Conservation (phyloP, 2,329 filamentous ascomycete genomes). For the Venturia asperata region DNA sequence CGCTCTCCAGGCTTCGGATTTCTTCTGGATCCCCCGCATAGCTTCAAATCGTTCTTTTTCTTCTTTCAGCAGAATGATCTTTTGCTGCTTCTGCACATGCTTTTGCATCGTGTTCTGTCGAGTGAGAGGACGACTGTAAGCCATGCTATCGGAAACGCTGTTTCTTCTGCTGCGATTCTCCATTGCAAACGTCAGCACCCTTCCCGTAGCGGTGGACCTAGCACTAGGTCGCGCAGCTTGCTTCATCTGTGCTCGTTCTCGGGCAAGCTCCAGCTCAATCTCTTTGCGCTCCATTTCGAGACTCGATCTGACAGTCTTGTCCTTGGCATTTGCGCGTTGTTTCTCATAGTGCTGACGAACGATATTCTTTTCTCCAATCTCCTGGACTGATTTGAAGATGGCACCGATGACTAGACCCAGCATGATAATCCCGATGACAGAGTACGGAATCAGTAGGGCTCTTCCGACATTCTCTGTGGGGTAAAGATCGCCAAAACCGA, state of each 20-base stretch:
- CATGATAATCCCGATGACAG: constrained; percentile 17
- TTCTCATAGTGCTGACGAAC: constrained; percentile 18
- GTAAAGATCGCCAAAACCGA: constrained; percentile 46
- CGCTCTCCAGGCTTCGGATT: constrained; percentile 11
- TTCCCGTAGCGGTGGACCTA: constrained; percentile 17
- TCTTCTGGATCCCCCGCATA: constrained; percentile 21
- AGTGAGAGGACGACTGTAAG: neutral
- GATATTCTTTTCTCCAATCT: constrained; percentile 19
- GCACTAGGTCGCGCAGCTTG: constrained; percentile 19
- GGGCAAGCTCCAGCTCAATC: constrained; percentile 15
- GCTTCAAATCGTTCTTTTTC: constrained; percentile 32
- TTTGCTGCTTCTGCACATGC: constrained; percentile 6
- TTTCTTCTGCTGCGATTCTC: neutral
- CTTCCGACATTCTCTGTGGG: constrained; percentile 13
- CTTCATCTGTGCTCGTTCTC: constrained; percentile 14
- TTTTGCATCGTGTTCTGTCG: constrained; percentile 13
- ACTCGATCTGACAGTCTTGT: constrained; percentile 16
- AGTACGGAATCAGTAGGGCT: constrained; percentile 18
- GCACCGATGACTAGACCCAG: constrained; percentile 18
- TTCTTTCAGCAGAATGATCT: constrained; percentile 17
- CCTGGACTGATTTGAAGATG: constrained; percentile 18
- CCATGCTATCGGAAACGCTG: neutral
- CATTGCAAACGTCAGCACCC: constrained; percentile 8
- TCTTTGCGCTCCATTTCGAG: constrained; percentile 16
- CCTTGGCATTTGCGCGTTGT: neutral